These are phyloP conservation scores for Hypoxylon rickii DNA, from an alignment of 495 filamentous ascomycete species.

Conservation along the genomic window DNA sequence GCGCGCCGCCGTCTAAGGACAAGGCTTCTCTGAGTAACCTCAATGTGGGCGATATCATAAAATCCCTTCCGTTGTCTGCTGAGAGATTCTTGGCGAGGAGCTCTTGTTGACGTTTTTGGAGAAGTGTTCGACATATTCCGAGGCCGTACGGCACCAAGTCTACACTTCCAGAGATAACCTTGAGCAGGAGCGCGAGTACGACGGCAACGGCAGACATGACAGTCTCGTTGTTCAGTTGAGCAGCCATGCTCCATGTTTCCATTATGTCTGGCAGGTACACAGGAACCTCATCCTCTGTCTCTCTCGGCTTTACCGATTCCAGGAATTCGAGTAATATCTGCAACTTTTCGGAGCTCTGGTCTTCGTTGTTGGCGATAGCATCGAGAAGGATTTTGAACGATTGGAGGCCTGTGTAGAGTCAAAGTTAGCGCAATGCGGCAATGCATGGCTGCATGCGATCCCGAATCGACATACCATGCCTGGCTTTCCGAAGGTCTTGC, in stretches of 20 bases:
- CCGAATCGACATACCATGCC: conserved; percentile 61
- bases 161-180: conserved; percentile 68
- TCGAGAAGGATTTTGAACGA: conserved; percentile 79
- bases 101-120: conserved; percentile 73
- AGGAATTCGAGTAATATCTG: conserved; percentile 74
- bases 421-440: conserved; percentile 11
- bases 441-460: neutral
- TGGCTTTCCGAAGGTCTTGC: conserved; percentile 63
- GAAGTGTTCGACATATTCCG: conserved; percentile 70
- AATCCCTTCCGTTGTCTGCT: conserved; percentile 75
- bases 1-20: conserved; percentile 77
- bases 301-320: conserved; percentile 63
- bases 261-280: conserved; percentile 74
- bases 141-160: conserved; percentile 74
- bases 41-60: conserved; percentile 81
- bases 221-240: conserved; percentile 71
- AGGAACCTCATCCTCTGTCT: conserved; percentile 55
- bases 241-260: conserved; percentile 77
- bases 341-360: conserved; percentile 52
- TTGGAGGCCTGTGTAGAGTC: conserved; percentile 60
- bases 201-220: conserved; percentile 76
- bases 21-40: conserved; percentile 79
- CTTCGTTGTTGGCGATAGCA: conserved; percentile 60
- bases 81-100: conserved; percentile 73
- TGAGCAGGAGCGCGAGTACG: conserved; percentile 75